Percentiles rank a stretch among this genome's conserved stretches.
Evolutionary conservation across 225 moss, liverwort and hornwort species (phyloP).

Genomic region (Physcomitrellopsis africana): DNA sequence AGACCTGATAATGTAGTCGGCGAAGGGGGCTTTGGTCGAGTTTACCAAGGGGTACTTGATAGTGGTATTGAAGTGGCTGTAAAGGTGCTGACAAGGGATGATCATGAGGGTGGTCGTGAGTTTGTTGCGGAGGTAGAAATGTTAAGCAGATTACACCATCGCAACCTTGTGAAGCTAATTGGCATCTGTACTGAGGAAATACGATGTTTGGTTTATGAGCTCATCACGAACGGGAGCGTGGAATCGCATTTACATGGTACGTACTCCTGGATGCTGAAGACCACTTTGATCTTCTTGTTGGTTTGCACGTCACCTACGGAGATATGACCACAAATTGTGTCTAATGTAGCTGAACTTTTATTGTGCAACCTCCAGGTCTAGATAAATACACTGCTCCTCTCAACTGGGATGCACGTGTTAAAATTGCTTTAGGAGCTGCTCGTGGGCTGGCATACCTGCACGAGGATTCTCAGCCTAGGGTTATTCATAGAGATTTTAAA

Average conservation of each 20-base stretch:
- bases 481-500: conserved; percentile 59
- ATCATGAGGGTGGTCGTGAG: conserved; percentile 68
- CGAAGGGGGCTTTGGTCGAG: conserved; percentile 88
- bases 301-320: not conserved
- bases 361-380: conserved; percentile 30
- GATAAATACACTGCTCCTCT: conserved; percentile 52
- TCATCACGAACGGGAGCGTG: conserved; percentile 78
- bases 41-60: conserved; percentile 78
- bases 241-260: conserved; percentile 79
- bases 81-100: conserved; percentile 69
- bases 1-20: conserved; percentile 78
- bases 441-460: conserved; percentile 60
- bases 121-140: conserved; percentile 87
- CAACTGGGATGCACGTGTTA: conserved; percentile 56
- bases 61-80: conserved; percentile 78
- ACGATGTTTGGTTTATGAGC: conserved; percentile 78
- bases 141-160: conserved; percentile 78
- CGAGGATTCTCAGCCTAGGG: conserved; percentile 59
- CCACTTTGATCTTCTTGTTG: not conserved
- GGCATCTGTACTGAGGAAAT: conserved; percentile 80
- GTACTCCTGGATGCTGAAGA: conserved; percentile 20
- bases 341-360: not conserved
- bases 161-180: conserved; percentile 75
- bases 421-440: conserved; percentile 64
- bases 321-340: conserved; percentile 9